Conservation (phyloP, 1,284 basidiomycete species). For the Vanrija humicola region DNA sequence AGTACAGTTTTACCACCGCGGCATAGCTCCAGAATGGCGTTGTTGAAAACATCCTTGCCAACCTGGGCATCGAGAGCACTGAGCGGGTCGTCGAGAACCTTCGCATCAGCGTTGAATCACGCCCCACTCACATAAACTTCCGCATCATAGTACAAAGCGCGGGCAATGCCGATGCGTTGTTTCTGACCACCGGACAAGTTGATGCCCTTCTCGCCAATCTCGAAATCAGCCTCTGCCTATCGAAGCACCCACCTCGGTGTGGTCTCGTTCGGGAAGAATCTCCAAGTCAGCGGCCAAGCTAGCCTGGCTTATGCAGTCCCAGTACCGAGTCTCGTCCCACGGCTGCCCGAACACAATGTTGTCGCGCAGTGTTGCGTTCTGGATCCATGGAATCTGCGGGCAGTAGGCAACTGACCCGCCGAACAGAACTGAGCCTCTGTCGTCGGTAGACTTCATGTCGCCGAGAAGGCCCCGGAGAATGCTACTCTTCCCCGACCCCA, state of each 20-base stretch:
- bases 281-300: constrained; percentile 27
- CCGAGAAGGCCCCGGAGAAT: constrained; percentile 63
- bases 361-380: constrained; percentile 61
- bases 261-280: constrained; percentile 23
- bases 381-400: constrained; percentile 68
- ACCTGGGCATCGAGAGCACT: constrained; percentile 63
- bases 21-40: constrained; percentile 60
- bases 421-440: constrained; percentile 56
- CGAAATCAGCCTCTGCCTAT: too few species aligned
- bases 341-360: constrained; percentile 34
- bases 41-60: constrained; percentile 60
- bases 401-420: constrained; percentile 73
- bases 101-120: too few species aligned
- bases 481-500: constrained; percentile 58
- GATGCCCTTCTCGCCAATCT: constrained; percentile 64
- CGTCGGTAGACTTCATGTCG: constrained; percentile 59
- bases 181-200: constrained; percentile 48
- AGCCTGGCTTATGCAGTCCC: constrained; percentile 27
- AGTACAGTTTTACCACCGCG: constrained; percentile 61
- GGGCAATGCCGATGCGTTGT: constrained; percentile 71
- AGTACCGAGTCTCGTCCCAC: constrained; percentile 12
- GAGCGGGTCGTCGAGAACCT: constrained; percentile 42
- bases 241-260: constrained; percentile 52
- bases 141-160: constrained; percentile 68
- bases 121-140: constrained; percentile 35